These are phyloP conservation scores for Auxenochlorella pyrenoidosa DNA, from an alignment of 139 green algal species.

Conservation along the genomic window DNA sequence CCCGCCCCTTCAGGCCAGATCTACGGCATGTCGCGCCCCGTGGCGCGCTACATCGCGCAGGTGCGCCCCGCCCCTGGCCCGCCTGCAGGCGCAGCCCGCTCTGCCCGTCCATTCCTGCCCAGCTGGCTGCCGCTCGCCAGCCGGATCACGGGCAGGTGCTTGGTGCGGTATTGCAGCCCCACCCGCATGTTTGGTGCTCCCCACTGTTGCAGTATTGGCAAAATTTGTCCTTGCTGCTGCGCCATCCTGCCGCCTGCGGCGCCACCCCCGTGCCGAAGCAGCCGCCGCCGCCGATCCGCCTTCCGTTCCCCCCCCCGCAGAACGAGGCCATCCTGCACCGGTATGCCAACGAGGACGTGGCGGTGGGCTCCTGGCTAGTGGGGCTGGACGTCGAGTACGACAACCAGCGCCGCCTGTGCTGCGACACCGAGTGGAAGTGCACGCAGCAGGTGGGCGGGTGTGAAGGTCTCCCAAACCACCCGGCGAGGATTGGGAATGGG, in stretches of 20 bases:
- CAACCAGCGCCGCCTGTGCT: slow-evolving; percentile 75
- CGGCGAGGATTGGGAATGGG: too few species aligned
- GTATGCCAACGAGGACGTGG: slow-evolving; percentile 82
- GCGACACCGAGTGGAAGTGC: slow-evolving; percentile 53
- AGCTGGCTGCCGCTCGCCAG: too few species aligned
- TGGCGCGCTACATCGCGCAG: slow-evolving; percentile 66
- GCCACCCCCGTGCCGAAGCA: too few species aligned
- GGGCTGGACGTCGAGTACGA: slow-evolving; percentile 75
- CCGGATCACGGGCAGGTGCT: too few species aligned
- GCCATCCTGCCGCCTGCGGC: too few species aligned
- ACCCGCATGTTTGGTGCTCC: too few species aligned
- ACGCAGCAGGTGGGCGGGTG: slow-evolving; percentile 41
- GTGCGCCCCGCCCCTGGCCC: background rate
- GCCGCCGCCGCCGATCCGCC: background rate
- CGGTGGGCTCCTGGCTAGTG: slow-evolving; percentile 76
- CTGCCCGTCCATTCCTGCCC: background rate
- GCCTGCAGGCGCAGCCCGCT: background rate
- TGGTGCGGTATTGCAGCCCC: too few species aligned
- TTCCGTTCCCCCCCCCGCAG: background rate
- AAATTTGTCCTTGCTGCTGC: too few species aligned
- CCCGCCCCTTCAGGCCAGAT: slow-evolving; percentile 44
- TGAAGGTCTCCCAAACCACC: too few species aligned
- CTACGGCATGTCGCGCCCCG: slow-evolving; percentile 61
- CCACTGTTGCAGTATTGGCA: too few species aligned
- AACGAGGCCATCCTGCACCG: slow-evolving; percentile 68